phyloP scores from a whole-genome alignment of 306 rosid genomes.

The Pachyrhizus erosus region DNA sequence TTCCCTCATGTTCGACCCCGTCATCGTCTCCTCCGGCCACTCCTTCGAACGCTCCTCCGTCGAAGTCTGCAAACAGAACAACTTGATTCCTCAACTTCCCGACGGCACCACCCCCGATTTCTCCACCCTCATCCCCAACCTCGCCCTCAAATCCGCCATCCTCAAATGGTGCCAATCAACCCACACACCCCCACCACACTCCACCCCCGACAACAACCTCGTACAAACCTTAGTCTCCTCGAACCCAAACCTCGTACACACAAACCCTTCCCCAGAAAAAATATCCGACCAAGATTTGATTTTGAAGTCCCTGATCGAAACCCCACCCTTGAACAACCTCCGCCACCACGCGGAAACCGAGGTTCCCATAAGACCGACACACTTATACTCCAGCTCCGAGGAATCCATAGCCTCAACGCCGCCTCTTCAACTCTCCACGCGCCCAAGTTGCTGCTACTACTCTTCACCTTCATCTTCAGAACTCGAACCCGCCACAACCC shows the following conservation, averaged over 20 bases:
- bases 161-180: constrained; percentile 66
- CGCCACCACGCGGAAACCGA: constrained; percentile 6
- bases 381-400: constrained; percentile 42
- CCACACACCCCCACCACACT: constrained; percentile 43
- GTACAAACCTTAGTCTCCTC: background rate
- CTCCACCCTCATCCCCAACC: constrained; percentile 78
- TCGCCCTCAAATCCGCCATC: constrained; percentile 83
- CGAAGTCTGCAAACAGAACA: constrained; percentile 58
- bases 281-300: background rate
- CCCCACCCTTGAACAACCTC: background rate
- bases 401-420: constrained; percentile 64
- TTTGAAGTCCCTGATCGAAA: background rate
- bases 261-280: background rate
- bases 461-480: constrained; percentile 78
- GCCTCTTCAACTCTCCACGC: constrained; percentile 58
- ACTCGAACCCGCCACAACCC: constrained; percentile 49
- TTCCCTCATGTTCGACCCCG: constrained; percentile 86
- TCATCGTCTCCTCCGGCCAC: constrained; percentile 90
- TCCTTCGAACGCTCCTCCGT: constrained; percentile 76
- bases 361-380: background rate
- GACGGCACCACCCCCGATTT: constrained; percentile 76
- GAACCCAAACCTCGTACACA: background rate
- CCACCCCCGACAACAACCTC: constrained; percentile 13
- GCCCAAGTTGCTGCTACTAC: constrained; percentile 66
- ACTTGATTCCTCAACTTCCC: constrained; percentile 59